A percentile compares a stretch with the other conserved stretches of the same genome.
These are phyloP conservation scores for Harrya chromipes DNA, from an alignment of 768 basidiomycete genomes.

Conservation along the genomic window DNA sequence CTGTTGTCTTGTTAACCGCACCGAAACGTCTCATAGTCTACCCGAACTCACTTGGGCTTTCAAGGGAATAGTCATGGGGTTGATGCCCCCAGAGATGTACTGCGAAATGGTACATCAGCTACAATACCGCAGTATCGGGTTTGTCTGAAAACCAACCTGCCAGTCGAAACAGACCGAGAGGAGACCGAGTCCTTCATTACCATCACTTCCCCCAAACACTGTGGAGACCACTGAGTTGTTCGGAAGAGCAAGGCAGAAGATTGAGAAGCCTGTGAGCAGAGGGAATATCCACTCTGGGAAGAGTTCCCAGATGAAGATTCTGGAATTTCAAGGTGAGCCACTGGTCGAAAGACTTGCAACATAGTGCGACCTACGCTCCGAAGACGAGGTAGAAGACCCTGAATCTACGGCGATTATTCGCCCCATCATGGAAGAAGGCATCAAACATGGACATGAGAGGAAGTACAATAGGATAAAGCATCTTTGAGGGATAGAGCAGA, in stretches of 20 bases:
- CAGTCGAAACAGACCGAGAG: conserved; percentile 61
- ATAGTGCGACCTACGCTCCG: conserved; percentile 30
- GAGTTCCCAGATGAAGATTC: conserved; percentile 33
- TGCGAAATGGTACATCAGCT: not conserved
- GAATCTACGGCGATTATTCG: conserved; percentile 39
- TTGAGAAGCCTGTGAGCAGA: conserved; percentile 56
- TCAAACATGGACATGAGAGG: conserved; percentile 28
- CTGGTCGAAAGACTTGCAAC: conserved; percentile 5
- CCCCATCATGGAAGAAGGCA: conserved; percentile 41
- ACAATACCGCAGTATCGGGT: not conserved
- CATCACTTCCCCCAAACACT: conserved; percentile 60
- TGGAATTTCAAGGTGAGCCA: conserved; percentile 1
- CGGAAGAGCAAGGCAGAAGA: conserved; percentile 56
- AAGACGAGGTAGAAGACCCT: conserved; percentile 28
- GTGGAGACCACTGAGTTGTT: conserved; percentile 49
- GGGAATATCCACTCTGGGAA: conserved; percentile 46
- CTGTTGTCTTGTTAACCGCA: conserved; percentile 10
- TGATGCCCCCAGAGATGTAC: conserved; percentile 29
- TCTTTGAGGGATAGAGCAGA: conserved; percentile 43
- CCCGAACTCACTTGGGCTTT: conserved; percentile 39
- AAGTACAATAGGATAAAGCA: conserved; percentile 39
- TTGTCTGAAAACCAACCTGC: conserved; percentile 40
- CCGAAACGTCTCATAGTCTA: not conserved
- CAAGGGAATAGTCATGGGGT: conserved; percentile 54
- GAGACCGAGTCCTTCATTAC: conserved; percentile 60